These are phyloP conservation scores for Ormosia emarginata DNA, from an alignment of 306 rosid genomes.

Conservation along the genomic window DNA sequence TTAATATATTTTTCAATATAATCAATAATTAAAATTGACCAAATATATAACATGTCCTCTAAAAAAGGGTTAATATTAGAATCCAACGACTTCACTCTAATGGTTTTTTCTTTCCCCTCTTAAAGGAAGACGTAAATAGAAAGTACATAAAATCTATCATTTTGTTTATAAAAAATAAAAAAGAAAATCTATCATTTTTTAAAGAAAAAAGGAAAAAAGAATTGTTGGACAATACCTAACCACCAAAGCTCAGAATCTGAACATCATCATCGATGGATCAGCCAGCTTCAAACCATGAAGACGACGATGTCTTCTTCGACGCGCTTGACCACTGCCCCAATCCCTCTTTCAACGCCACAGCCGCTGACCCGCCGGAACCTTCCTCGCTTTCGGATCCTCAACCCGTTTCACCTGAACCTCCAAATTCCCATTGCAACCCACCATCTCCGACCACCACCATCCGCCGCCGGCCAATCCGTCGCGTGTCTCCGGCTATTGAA, in stretches of 20 bases:
- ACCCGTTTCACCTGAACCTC: not conserved
- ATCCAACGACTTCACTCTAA: too few species aligned
- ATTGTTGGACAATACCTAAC: not conserved
- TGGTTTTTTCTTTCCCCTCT: too few species aligned
- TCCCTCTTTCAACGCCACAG: not conserved
- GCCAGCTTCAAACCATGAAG: constrained; percentile 23
- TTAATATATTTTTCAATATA: too few species aligned
- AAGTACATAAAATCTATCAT: too few species aligned
- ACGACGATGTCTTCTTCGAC: constrained; percentile 47
- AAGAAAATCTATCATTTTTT: not conserved
- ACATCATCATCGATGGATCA: constrained; percentile 42
- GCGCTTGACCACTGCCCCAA: constrained; percentile 20
- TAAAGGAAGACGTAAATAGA: too few species aligned
- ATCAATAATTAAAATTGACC: too few species aligned
- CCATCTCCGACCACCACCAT: constrained; percentile 22
- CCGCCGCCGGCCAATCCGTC: constrained; percentile 41
- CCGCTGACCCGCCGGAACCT: constrained; percentile 27
- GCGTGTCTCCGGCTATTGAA: not conserved
- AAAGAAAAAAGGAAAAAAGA: not conserved
- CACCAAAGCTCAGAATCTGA: not conserved
- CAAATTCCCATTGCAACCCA: not conserved
- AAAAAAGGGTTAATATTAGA: too few species aligned
- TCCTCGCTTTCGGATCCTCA: constrained; percentile 8
- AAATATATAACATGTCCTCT: too few species aligned
- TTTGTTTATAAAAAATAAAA: too few species aligned